Percentiles rank a stretch among this genome's conserved stretches.
Evolutionary conservation across 176 grass and related monocot species (phyloP).

Genomic region (Oryza brachyantha): DNA sequence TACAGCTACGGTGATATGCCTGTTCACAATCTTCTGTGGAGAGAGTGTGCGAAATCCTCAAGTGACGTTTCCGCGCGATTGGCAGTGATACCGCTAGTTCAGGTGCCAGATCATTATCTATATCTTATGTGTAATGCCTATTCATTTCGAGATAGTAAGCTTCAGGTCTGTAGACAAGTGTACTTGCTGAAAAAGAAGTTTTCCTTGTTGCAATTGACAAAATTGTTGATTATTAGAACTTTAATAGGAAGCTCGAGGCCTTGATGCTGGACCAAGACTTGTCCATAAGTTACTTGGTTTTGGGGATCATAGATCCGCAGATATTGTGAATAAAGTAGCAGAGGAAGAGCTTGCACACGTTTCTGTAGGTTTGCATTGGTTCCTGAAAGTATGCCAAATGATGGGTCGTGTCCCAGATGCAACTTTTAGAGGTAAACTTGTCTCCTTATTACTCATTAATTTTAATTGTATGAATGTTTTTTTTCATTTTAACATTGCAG

Average conservation of each 20-base stretch:
- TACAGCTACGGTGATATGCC: slow-evolving; percentile 91
- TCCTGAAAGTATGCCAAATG: slow-evolving; percentile 67
- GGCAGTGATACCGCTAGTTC: slow-evolving; percentile 86
- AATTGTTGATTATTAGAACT: slow-evolving; percentile 39
- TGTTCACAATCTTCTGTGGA: slow-evolving; percentile 93
- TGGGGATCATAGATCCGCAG: slow-evolving; percentile 70
- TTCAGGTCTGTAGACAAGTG: background rate
- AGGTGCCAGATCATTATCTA: slow-evolving; percentile 41
- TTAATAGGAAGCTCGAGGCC: slow-evolving; percentile 91
- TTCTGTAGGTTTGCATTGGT: slow-evolving; percentile 84
- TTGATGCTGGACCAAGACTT: slow-evolving; percentile 87
- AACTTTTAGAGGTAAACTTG: slow-evolving; percentile 65
- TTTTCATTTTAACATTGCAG: slow-evolving; percentile 38
- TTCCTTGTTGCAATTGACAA: slow-evolving; percentile 5
- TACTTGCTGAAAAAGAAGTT: background rate
- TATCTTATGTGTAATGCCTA: background rate
- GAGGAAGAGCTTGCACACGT: slow-evolving; percentile 89
- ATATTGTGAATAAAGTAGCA: slow-evolving; percentile 70
- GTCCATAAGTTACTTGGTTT: slow-evolving; percentile 75
- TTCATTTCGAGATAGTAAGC: background rate
- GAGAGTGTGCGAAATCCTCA: slow-evolving; percentile 79
- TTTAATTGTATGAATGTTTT: background rate
- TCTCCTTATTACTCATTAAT: background rate
- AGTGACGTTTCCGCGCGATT: slow-evolving; percentile 78
- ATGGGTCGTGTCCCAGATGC: slow-evolving; percentile 59